Conservation (phyloP, 306 rosid species). For the Cicer chorassanicum region DNA sequence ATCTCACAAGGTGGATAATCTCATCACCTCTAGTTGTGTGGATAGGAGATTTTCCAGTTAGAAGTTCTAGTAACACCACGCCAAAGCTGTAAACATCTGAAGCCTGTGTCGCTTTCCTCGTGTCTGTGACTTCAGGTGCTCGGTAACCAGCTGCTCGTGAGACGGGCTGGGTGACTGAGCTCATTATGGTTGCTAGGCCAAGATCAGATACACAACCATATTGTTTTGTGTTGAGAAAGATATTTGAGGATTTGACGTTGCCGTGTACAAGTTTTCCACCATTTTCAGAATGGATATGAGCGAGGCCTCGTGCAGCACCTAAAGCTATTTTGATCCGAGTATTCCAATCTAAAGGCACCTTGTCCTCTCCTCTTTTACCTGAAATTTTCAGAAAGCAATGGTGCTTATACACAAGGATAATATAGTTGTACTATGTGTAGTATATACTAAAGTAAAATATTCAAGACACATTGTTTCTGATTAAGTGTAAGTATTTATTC, state of each 20-base stretch:
- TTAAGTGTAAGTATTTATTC: neutral
- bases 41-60: slow-evolving; percentile 90
- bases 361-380: slow-evolving; percentile 87
- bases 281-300: slow-evolving; percentile 67
- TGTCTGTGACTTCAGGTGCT: slow-evolving; percentile 91
- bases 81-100: slow-evolving; percentile 90
- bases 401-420: neutral
- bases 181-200: slow-evolving; percentile 80
- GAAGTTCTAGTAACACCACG: slow-evolving; percentile 84
- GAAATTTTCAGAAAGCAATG: slow-evolving; percentile 39
- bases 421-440: neutral
- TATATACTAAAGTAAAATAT: neutral
- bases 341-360: slow-evolving; percentile 75
- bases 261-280: slow-evolving; percentile 87
- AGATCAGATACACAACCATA: slow-evolving; percentile 85
- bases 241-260: slow-evolving; percentile 78
- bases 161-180: slow-evolving; percentile 71
- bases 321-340: slow-evolving; percentile 71
- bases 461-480: neutral
- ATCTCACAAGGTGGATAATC: slow-evolving; percentile 86
- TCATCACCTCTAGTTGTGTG: slow-evolving; percentile 84
- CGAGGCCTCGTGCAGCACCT: slow-evolving; percentile 86
- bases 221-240: slow-evolving; percentile 63
- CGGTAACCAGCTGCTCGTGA: slow-evolving; percentile 90
- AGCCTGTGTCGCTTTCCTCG: slow-evolving; percentile 76